These are phyloP conservation scores for Alternaria triticina DNA, from an alignment of 2,329 filamentous ascomycete species.

Conservation along the genomic window DNA sequence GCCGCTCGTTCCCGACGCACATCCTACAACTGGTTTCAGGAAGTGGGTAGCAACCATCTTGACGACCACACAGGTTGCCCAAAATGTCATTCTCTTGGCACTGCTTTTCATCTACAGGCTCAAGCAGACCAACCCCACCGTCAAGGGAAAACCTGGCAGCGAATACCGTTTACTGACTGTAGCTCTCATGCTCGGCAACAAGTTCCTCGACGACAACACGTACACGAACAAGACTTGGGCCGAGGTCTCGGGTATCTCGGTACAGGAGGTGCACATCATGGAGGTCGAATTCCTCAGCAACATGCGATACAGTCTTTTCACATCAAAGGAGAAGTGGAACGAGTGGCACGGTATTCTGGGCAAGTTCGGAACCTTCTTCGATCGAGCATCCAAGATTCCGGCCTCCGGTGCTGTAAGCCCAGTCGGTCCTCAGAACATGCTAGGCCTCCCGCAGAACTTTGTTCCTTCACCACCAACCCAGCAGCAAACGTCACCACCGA, in stretches of 20 bases:
- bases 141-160: slow-evolving; percentile 90
- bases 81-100: slow-evolving; percentile 90
- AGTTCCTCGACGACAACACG: slow-evolving; percentile 98
- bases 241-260: slow-evolving; percentile 92
- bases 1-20: slow-evolving; percentile 72
- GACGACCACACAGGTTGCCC: slow-evolving; percentile 92
- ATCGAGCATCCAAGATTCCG: slow-evolving; percentile 65
- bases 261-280: slow-evolving; percentile 97
- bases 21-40: slow-evolving; percentile 79
- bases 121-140: slow-evolving; percentile 86
- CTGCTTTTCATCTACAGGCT: slow-evolving; percentile 91
- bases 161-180: slow-evolving; percentile 93
- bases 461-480: slow-evolving; percentile 59
- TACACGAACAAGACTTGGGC: slow-evolving; percentile 99
- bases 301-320: slow-evolving; percentile 92
- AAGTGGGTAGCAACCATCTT: slow-evolving; percentile 94
- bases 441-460: slow-evolving; percentile 52
- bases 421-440: slow-evolving; percentile 38
- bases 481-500: slow-evolving; percentile 59
- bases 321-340: slow-evolving; percentile 84
- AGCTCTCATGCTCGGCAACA: slow-evolving; percentile 96
- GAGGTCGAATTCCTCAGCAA: slow-evolving; percentile 99
- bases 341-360: slow-evolving; percentile 84
- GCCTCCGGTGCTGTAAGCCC: slow-evolving; percentile 49
- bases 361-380: slow-evolving; percentile 83